phyloP scores from a whole-genome alignment of 2,329 filamentous ascomycete species.

The Aphanocladium album region DNA sequence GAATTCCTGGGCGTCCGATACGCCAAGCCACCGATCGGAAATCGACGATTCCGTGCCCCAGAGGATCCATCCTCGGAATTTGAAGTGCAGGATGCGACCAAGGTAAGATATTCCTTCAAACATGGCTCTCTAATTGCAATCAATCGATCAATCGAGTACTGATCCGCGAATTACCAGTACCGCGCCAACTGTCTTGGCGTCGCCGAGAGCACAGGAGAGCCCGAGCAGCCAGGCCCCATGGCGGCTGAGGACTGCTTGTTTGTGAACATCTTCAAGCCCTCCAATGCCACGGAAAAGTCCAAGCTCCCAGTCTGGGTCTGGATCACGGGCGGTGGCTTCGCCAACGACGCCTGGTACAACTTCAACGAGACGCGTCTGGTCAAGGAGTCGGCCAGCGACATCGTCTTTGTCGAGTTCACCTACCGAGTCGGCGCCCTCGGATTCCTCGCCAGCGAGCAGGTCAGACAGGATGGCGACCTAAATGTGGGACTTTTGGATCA shows the following conservation, averaged over 20 bases:
- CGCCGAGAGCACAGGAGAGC: slow-evolving; percentile 2
- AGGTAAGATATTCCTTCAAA: slow-evolving; percentile 14
- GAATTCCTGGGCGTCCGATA: slow-evolving; percentile 47
- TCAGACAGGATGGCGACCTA: slow-evolving; percentile 50
- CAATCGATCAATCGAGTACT: neutral
- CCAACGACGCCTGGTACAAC: slow-evolving; percentile 42
- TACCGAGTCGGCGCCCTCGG: slow-evolving; percentile 59
- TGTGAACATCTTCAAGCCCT: slow-evolving; percentile 44
- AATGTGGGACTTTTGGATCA: slow-evolving; percentile 63
- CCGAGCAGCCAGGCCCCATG: slow-evolving; percentile 21
- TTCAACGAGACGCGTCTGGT: slow-evolving; percentile 47
- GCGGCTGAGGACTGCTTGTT: slow-evolving; percentile 42
- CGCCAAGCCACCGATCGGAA: slow-evolving; percentile 44
- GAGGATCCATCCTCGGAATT: slow-evolving; percentile 32
- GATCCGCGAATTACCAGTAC: slow-evolving; percentile 28
- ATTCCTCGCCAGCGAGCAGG: slow-evolving; percentile 53
- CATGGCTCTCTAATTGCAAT: too few relatives aligned
- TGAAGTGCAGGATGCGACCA: slow-evolving; percentile 30
- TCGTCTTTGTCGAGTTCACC: slow-evolving; percentile 57
- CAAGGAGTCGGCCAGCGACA: slow-evolving; percentile 35
- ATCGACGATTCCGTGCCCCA: slow-evolving; percentile 48
- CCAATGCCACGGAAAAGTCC: slow-evolving; percentile 20
- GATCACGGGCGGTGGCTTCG: slow-evolving; percentile 43
- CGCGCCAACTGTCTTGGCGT: slow-evolving; percentile 38
- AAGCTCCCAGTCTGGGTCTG: slow-evolving; percentile 36